These are phyloP conservation scores for Solanum lycopersicoides DNA, from an alignment of 257 asterid species.

Conservation along the genomic window DNA sequence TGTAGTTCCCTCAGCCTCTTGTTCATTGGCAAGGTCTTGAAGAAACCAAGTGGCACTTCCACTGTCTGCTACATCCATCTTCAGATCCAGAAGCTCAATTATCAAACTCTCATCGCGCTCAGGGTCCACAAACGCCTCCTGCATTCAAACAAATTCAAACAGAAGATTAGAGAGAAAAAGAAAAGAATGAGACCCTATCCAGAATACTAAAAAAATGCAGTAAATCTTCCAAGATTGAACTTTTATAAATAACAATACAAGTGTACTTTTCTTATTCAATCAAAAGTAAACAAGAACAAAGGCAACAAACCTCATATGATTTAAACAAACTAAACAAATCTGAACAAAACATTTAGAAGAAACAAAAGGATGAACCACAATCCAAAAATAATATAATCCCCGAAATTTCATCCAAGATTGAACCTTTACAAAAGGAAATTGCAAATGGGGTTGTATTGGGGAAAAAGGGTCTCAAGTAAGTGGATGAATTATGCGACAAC, in stretches of 20 bases:
- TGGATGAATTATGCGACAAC: background rate
- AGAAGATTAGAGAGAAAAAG: background rate
- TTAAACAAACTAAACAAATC: background rate
- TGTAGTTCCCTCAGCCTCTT: constrained; percentile 74
- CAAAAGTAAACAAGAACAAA: background rate
- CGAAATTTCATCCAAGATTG: background rate
- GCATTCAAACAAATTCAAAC: background rate
- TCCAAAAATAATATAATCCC: background rate
- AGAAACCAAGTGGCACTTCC: constrained; percentile 95
- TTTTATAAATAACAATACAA: background rate
- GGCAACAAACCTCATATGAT: constrained; percentile 32
- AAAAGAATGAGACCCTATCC: background rate
- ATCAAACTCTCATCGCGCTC: constrained; percentile 85
- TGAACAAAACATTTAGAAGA: background rate
- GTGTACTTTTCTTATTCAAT: background rate
- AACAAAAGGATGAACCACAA: background rate
- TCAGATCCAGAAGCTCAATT: constrained; percentile 75
- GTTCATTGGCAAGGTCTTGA: constrained; percentile 87
- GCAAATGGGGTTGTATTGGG: background rate
- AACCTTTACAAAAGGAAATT: background rate
- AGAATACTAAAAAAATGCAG: background rate
- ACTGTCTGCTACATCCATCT: constrained; percentile 60
- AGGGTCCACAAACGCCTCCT: constrained; percentile 89
- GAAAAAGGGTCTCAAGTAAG: background rate
- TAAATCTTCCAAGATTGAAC: background rate